These are phyloP conservation scores for Podaxis mareebaensis DNA, from an alignment of 768 basidiomycete genomes.

Conservation along the genomic window DNA sequence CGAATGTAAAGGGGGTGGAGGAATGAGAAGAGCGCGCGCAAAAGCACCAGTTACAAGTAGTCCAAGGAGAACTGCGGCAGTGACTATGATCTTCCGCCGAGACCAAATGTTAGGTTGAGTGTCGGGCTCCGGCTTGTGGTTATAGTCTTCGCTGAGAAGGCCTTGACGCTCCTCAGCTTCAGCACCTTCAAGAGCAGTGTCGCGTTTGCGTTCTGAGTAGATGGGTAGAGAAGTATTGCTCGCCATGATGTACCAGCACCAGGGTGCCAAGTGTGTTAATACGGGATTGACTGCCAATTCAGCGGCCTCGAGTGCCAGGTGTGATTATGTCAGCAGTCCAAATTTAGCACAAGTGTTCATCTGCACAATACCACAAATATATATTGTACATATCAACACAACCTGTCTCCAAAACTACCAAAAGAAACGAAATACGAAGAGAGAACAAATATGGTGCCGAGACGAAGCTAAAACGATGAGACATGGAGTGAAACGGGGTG, in stretches of 20 bases:
- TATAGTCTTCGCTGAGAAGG: slow-evolving; percentile 35
- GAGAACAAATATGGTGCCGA: background rate
- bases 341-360: background rate
- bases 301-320: background rate
- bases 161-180: slow-evolving; percentile 39
- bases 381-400: slow-evolving; percentile 2
- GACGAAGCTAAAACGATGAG: slow-evolving; percentile 5
- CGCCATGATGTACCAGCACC: background rate
- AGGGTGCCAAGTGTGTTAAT: background rate
- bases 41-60: slow-evolving; percentile 45
- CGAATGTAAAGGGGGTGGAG: background rate
- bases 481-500: background rate
- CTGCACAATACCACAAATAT: background rate
- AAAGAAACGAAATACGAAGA: background rate
- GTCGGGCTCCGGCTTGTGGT: slow-evolving; percentile 26
- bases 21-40: slow-evolving; percentile 34
- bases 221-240: background rate
- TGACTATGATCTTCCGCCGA: slow-evolving; percentile 35
- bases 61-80: slow-evolving; percentile 38
- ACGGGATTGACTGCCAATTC: background rate
- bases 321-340: slow-evolving; percentile 1
- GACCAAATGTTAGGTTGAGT: slow-evolving; percentile 33
- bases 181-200: background rate
- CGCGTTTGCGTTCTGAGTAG: background rate
- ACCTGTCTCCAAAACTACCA: background rate